Evolutionary conservation across 768 basidiomycete genomes (phyloP), one percentile per base, ranked within the genome.

Genomic region (Hortiboletus flavorubellus): DNA sequence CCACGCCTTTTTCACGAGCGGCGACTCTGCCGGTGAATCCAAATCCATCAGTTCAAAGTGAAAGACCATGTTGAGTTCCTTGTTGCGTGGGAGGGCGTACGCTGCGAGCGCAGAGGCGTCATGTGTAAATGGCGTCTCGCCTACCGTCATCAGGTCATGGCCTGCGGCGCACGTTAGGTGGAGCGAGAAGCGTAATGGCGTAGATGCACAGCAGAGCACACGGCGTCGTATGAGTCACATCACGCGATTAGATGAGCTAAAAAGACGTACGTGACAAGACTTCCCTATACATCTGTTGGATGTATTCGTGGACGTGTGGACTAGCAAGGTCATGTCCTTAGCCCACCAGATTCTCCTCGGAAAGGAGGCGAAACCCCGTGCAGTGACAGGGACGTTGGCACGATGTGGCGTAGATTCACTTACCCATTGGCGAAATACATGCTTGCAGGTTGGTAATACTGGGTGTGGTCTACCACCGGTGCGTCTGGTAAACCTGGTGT

Each of bases 51-150:
- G 60, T 48, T 87, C 83, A 61, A 86, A 87, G 12, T 80, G 76
- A 67, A 89, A 87, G 31, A 84, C 76, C 80, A 82, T 84, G 63
- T 87, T 73, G 26, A 87, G 78, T 63, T 86, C 82, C 53, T 83
- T 79, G 67, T 82, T 82, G 14, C 54, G 58, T 0, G 85, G 81
- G 3, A 83, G 76, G 39, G 80, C 80, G 64, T 87, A 84, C 45
- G 72, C 70, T 10, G 82, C 81, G 12, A 89, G 68, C 54, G 75
- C 70, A 8, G 75, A 68, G 8, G 82, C 69, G 46, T 77, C 75
- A 57, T 83, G 76, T 5, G 84, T 84, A 63, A 80, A 81, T 0
- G 84, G 81, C 1, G 80, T 80, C 68, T 85, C 86, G 45, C 85
- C 84, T 14, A 86, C 84, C 23, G 83, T 86, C 58, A 86, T 83